A percentile compares a stretch with the other conserved stretches of the same genome.
Conservation (phyloP, 768 basidiomycete genomes). For the Chalciporus piperatus region DNA sequence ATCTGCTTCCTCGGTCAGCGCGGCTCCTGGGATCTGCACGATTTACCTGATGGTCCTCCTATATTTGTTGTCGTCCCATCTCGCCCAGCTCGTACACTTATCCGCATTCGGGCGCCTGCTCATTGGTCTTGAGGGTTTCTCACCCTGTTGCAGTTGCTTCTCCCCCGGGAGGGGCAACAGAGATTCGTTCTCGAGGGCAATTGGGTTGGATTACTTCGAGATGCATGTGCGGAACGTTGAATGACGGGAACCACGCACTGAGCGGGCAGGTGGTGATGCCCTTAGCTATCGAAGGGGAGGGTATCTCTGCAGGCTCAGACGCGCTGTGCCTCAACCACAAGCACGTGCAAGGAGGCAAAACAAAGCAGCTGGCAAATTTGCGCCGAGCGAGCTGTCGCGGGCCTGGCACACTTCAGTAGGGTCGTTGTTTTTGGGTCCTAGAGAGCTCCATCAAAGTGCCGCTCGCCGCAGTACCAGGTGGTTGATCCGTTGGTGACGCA, state of each 20-base stretch:
- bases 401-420: not conserved
- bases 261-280: constrained; percentile 16
- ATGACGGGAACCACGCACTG: constrained; percentile 22
- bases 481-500: constrained; percentile 23
- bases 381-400: constrained; percentile 32
- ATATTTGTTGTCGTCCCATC: constrained; percentile 3
- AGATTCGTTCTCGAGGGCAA: constrained; percentile 57
- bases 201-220: constrained; percentile 26
- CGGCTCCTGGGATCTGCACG: constrained; percentile 1
- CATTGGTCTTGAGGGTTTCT: constrained; percentile 11
- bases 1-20: constrained; percentile 15
- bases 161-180: constrained; percentile 48
- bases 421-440: not conserved
- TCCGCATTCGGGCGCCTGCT: constrained; percentile 13
- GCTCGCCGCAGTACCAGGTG: constrained; percentile 26
- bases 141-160: constrained; percentile 37
- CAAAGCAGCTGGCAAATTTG: constrained; percentile 14
- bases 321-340: constrained; percentile 28
- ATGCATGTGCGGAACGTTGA: constrained; percentile 7
- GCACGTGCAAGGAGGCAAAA: constrained; percentile 34
- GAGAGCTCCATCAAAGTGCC: not conserved
- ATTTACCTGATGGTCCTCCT: constrained; percentile 13
- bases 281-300: constrained; percentile 5
- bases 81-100: constrained; percentile 12
- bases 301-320: constrained; percentile 1